Conservation (phyloP, 2,329 filamentous ascomycete genomes). For the Pseudocercospora macadamiae region DNA sequence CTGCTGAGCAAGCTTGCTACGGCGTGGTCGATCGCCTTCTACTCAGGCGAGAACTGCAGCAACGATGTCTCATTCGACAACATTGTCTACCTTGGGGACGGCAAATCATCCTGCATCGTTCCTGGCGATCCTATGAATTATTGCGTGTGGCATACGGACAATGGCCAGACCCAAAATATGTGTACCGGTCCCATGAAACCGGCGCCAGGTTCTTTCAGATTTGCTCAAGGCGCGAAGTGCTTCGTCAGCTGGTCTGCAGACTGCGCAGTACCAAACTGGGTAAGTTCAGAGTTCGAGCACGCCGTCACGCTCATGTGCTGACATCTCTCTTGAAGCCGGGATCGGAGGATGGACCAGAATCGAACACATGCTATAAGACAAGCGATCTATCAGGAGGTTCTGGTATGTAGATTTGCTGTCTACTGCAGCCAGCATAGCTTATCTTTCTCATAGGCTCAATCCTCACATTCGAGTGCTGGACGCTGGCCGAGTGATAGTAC, state of each 20-base stretch:
- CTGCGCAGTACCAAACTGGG: background rate
- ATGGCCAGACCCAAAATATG: background rate
- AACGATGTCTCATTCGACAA: constrained; percentile 8
- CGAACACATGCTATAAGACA: background rate
- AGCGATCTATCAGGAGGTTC: background rate
- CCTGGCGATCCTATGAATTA: background rate
- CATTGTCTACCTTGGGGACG: background rate
- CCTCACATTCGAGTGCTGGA: background rate
- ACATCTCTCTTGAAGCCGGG: background rate
- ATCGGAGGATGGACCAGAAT: background rate
- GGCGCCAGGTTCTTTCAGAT: background rate
- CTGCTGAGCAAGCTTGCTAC: background rate
- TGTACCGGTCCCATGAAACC: background rate
- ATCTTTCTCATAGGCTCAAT: background rate
- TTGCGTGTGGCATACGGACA: constrained; percentile 3
- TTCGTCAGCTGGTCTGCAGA: background rate
- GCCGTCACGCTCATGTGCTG: background rate
- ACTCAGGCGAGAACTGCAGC: constrained; percentile 3
- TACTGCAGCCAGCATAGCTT: background rate
- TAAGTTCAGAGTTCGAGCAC: background rate
- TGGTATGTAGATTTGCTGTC: background rate
- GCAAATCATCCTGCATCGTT: background rate
- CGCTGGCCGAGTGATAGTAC: background rate
- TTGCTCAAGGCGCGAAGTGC: background rate
- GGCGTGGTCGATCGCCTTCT: constrained; percentile 12